phyloP scores from a whole-genome alignment of 345 rosid genomes.

The Aethionema arabicum region DNA sequence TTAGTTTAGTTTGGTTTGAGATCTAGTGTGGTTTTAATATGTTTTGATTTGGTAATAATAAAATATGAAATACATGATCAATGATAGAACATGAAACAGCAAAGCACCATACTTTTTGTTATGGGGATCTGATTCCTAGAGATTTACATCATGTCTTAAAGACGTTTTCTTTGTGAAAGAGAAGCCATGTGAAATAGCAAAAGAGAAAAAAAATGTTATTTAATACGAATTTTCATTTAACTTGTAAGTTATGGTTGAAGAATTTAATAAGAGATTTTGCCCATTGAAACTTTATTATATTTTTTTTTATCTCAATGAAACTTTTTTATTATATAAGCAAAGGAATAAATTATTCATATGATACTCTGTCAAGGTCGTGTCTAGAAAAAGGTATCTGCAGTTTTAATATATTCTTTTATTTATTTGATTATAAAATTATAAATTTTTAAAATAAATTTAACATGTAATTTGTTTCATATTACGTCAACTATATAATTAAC shows the following conservation, averaged over 20 bases:
- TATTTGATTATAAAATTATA: too few relatives aligned
- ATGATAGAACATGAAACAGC: constrained; percentile 21
- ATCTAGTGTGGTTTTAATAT: too few relatives aligned
- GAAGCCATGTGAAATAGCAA: neutral
- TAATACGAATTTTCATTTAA: constrained; percentile 15
- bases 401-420: too few relatives aligned
- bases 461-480: too few relatives aligned
- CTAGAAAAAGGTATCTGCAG: neutral
- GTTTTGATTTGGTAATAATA: too few relatives aligned
- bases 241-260: constrained; percentile 1
- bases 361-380: constrained; percentile 27
- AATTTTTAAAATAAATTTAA: too few relatives aligned
- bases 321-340: neutral
- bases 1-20: too few relatives aligned
- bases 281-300: neutral
- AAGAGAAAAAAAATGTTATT: neutral
- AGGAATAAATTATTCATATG: constrained; percentile 24
- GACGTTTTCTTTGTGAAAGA: neutral
- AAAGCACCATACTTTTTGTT: constrained; percentile 22
- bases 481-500: too few relatives aligned
- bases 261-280: constrained; percentile 8
- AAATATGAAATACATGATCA: neutral
- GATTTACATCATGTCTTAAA: constrained; percentile 1
- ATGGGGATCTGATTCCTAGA: constrained; percentile 19
- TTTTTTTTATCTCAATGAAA: too few relatives aligned